Percentiles rank a stretch among this genome's conserved stretches.
Evolutionary conservation across 2,329 filamentous ascomycete genomes (phyloP).

Genomic region (Colletotrichum magnum): DNA sequence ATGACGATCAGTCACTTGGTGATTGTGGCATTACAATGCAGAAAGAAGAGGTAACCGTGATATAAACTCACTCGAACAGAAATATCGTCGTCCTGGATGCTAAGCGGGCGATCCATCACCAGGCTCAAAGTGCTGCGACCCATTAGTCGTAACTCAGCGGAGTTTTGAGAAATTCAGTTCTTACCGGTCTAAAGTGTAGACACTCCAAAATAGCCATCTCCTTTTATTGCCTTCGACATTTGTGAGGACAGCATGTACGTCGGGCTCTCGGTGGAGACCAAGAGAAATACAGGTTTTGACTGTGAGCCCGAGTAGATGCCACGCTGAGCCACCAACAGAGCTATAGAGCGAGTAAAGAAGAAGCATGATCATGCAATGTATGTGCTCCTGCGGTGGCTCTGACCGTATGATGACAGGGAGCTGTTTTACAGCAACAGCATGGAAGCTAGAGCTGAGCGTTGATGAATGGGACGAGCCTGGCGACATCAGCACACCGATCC

Average conservation of each 20-base stretch:
- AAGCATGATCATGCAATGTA: slow-evolving; percentile 33
- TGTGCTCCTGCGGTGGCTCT: background rate
- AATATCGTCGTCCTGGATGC: slow-evolving; percentile 35
- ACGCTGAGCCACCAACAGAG: slow-evolving; percentile 30
- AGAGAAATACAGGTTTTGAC: slow-evolving; percentile 27
- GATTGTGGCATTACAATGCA: too few relatives aligned
- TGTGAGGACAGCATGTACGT: slow-evolving; percentile 10
- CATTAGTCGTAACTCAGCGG: background rate
- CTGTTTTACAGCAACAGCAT: slow-evolving; percentile 13
- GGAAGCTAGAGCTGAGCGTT: slow-evolving; percentile 17
- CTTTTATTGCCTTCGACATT: background rate
- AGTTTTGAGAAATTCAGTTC: background rate
- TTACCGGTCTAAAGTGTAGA: slow-evolving; percentile 35
- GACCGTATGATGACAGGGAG: slow-evolving; percentile 16
- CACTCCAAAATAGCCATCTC: slow-evolving; percentile 36
- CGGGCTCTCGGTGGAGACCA: slow-evolving; percentile 13
- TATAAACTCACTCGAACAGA: slow-evolving; percentile 21
- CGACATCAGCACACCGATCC: slow-evolving; percentile 27
- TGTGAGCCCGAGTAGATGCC: slow-evolving; percentile 21
- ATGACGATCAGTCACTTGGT: background rate
- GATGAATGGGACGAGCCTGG: slow-evolving; percentile 20
- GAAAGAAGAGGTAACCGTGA: background rate
- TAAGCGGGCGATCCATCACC: slow-evolving; percentile 33
- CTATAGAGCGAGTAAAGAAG: slow-evolving; percentile 27
- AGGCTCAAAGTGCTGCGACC: slow-evolving; percentile 11